These are phyloP conservation scores for Paraconiothyrium brasiliense DNA, from an alignment of 2,329 filamentous ascomycete genomes.

Conservation along the genomic window DNA sequence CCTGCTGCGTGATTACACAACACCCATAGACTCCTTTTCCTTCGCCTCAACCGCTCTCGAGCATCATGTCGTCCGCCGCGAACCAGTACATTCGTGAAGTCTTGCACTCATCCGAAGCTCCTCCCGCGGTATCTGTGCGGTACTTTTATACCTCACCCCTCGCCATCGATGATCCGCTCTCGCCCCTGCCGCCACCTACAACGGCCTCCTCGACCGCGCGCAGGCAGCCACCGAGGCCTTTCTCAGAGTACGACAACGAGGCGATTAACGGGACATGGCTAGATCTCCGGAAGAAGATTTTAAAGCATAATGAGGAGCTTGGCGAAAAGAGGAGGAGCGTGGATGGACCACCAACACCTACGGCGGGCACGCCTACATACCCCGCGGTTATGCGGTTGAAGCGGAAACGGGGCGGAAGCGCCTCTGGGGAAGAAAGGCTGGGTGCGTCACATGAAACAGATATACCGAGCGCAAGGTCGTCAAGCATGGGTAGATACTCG, in stretches of 20 bases:
- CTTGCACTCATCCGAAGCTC: conserved; percentile 49
- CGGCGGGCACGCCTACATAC: conserved; percentile 33
- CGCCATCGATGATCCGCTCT: conserved; percentile 89
- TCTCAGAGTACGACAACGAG: conserved; percentile 80
- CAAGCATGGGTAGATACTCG: conserved; percentile 38
- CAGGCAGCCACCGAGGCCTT: conserved; percentile 75
- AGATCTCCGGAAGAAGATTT: conserved; percentile 62
- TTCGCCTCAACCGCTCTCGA: conserved; percentile 21
- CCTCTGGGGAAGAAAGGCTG: conserved; percentile 32
- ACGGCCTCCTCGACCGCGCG: conserved; percentile 57
- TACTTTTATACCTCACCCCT: conserved; percentile 88
- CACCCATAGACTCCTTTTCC: conserved; percentile 19
- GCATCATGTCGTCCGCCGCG: conserved; percentile 42
- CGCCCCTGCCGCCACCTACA: conserved; percentile 66
- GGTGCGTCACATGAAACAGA: conserved; percentile 36
- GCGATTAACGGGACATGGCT: conserved; percentile 83
- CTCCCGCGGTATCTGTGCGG: conserved; percentile 47
- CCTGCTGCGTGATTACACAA: conserved; percentile 9
- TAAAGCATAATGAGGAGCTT: conserved; percentile 52
- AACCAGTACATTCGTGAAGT: conserved; percentile 58
- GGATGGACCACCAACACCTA: conserved; percentile 28
- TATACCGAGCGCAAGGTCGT: conserved; percentile 35
- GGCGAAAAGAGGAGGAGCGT: conserved; percentile 43
- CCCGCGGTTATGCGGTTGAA: conserved; percentile 47
- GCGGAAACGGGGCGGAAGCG: conserved; percentile 44